These are phyloP conservation scores for Penicillium sp. DNA, from an alignment of 2,329 filamentous ascomycete species.

Conservation along the genomic window DNA sequence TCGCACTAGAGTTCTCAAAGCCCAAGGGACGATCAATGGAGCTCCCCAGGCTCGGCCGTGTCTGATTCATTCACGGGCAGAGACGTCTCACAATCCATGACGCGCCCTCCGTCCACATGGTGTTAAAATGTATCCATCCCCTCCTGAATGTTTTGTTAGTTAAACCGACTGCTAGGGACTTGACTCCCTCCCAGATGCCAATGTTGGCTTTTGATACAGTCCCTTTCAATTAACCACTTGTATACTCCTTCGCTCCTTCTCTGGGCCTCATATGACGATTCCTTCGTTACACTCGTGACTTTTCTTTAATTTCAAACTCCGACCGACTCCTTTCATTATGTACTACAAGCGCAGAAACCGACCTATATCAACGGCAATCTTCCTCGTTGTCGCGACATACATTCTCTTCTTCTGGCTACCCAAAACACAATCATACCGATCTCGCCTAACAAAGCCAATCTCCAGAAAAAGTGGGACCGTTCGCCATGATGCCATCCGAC, in stretches of 20 bases:
- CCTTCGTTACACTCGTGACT: not conserved
- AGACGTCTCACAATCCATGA: conserved; percentile 8
- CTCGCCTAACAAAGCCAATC: conserved; percentile 4
- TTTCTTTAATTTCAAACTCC: not conserved
- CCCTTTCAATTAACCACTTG: not conserved
- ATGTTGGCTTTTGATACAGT: not conserved
- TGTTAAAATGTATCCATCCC: conserved; percentile 1
- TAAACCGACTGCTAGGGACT: not conserved
- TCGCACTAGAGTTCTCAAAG: not conserved
- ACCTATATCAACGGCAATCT: conserved; percentile 16
- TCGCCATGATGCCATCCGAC: conserved; percentile 51
- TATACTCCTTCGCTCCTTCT: not conserved
- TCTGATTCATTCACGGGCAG: not conserved
- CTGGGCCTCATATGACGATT: not conserved
- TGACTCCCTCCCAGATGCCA: not conserved
- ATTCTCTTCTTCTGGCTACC: conserved; percentile 21
- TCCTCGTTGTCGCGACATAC: conserved; percentile 20
- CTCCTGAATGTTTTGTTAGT: not conserved
- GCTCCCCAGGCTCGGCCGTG: conserved; percentile 5
- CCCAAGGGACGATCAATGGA: conserved; percentile 17
- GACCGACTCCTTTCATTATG: conserved; percentile 20
- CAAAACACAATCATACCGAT: conserved; percentile 1
- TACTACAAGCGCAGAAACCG: conserved; percentile 21
- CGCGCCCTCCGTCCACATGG: conserved; percentile 3
- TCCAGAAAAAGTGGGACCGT: conserved; percentile 8